These are phyloP conservation scores for Exophiala spinifera DNA, from an alignment of 2,329 filamentous ascomycete species.

Conservation along the genomic window DNA sequence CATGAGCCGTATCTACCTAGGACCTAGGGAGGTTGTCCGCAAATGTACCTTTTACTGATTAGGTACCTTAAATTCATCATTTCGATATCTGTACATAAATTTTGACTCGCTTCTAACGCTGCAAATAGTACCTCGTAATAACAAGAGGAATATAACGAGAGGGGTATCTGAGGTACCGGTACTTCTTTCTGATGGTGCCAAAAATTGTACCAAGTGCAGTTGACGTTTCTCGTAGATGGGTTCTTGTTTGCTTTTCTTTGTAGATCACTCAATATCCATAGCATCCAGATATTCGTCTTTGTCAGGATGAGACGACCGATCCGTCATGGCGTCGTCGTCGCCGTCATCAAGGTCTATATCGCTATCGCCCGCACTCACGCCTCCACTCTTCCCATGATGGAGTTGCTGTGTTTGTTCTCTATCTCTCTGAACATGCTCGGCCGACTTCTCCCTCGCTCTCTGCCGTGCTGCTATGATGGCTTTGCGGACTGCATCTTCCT, in stretches of 20 bases:
- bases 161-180: neutral
- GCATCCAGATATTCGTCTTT: conserved; percentile 27
- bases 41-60: neutral
- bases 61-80: too few relatives aligned
- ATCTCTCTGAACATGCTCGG: conserved; percentile 16
- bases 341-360: conserved; percentile 16
- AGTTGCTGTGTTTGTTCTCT: neutral
- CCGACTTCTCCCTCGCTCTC: conserved; percentile 57
- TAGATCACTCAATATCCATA: conserved; percentile 31
- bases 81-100: neutral
- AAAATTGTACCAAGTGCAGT: too few relatives aligned
- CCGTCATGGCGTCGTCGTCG: conserved; percentile 19
- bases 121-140: too few relatives aligned
- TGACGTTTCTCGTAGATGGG: neutral
- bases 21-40: too few relatives aligned
- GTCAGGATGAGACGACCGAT: conserved; percentile 9
- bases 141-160: too few relatives aligned
- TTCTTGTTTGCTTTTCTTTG: neutral
- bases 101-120: too few relatives aligned
- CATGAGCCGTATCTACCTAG: too few relatives aligned
- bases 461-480: conserved; percentile 77
- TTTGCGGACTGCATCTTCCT: conserved; percentile 73
- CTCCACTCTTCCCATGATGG: neutral
- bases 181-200: neutral
- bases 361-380: neutral